Conservation (phyloP, 345 rosid genomes). For the Jatropha curcas region DNA sequence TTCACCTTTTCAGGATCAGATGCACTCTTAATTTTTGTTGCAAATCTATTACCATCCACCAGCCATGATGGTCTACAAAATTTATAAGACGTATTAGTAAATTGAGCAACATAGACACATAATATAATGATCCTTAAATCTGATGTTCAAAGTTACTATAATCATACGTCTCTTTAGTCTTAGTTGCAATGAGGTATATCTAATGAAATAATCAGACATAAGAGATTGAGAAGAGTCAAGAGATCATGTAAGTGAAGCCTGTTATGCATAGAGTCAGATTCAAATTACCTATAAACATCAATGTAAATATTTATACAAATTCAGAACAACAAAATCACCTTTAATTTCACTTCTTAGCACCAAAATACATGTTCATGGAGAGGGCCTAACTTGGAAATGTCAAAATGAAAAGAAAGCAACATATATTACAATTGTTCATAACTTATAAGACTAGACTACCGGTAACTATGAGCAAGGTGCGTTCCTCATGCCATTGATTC, state of each 20-base stretch:
- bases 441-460: background rate
- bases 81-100: background rate
- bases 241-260: background rate
- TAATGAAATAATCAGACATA: background rate
- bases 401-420: background rate
- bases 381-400: too few relatives aligned
- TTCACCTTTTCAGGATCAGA: constrained; percentile 54
- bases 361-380: too few relatives aligned
- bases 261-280: background rate
- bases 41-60: constrained; percentile 74
- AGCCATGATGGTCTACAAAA: constrained; percentile 78
- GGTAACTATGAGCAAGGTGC: background rate
- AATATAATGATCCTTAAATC: background rate
- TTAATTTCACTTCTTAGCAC: background rate
- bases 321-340: background rate
- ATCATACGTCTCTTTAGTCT: background rate
- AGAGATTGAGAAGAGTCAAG: background rate
- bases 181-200: background rate
- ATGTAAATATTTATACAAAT: background rate
- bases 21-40: constrained; percentile 87
- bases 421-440: background rate
- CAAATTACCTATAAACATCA: background rate
- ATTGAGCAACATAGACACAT: background rate
- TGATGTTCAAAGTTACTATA: background rate
- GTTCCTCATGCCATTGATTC: background rate